Conservation (phyloP, 768 basidiomycete species). For the Boletus fagicola region DNA sequence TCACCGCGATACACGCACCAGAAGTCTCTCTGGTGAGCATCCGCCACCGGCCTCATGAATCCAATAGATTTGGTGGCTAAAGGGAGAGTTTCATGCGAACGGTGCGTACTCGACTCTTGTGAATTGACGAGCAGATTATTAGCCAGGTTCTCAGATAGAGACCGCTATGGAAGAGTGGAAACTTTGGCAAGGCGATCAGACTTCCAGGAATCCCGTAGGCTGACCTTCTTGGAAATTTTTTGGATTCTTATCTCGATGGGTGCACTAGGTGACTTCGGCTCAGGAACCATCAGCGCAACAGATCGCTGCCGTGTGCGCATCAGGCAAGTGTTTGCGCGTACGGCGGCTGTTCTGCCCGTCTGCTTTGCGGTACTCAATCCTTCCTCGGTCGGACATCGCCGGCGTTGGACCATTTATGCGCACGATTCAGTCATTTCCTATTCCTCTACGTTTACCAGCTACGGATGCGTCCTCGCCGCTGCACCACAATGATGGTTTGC, state of each 20-base stretch:
- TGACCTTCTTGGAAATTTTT: slow-evolving; percentile 10
- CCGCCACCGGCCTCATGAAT: slow-evolving; percentile 21
- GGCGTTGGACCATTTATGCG: not conserved
- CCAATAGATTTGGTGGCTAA: not conserved
- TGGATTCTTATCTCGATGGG: slow-evolving; percentile 20
- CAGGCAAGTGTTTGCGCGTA: not conserved
- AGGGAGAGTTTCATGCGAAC: not conserved
- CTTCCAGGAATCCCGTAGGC: slow-evolving; percentile 10
- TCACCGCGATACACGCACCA: slow-evolving; percentile 2
- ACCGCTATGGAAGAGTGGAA: slow-evolving; percentile 1
- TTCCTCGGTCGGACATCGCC: not conserved
- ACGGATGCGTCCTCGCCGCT: not conserved
- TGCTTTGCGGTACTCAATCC: not conserved
- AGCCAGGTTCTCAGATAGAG: not conserved
- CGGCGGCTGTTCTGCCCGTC: not conserved
- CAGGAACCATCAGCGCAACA: slow-evolving; percentile 23
- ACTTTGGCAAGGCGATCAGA: slow-evolving; percentile 14
- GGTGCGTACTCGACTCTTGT: slow-evolving; percentile 4
- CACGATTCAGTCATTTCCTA: not conserved
- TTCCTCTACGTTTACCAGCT: not conserved
- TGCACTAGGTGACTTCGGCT: slow-evolving; percentile 10
- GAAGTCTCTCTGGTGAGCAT: slow-evolving; percentile 3
- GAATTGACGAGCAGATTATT: not conserved
- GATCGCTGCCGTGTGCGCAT: slow-evolving; percentile 11
- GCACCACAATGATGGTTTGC: not conserved